These are phyloP conservation scores for Tillandsia leiboldiana DNA, from an alignment of 176 grass and related monocot species.

Conservation along the genomic window DNA sequence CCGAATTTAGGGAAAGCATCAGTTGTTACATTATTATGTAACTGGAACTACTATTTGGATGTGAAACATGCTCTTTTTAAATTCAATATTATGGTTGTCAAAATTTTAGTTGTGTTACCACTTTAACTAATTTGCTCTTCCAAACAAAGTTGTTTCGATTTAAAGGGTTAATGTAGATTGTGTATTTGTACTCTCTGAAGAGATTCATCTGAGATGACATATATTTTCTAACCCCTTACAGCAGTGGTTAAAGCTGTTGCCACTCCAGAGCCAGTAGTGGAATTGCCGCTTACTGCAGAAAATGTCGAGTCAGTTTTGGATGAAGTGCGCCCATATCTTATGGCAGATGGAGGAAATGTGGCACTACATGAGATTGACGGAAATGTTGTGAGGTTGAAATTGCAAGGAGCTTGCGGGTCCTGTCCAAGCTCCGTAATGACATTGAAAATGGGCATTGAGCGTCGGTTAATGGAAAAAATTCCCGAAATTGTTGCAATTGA, in stretches of 20 bases:
- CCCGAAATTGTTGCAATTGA: conserved; percentile 88
- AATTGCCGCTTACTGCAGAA: conserved; percentile 76
- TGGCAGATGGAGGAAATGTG: conserved; percentile 92
- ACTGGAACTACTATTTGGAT: no score
- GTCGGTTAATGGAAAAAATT: conserved; percentile 95
- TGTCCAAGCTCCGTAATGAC: conserved; percentile 90
- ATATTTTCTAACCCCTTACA: conserved; percentile 5
- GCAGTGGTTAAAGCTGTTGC: conserved; percentile 65
- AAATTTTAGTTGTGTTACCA: no score
- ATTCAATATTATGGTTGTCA: no score
- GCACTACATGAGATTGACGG: conserved; percentile 83
- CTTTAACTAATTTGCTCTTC: no score
- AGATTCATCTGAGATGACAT: not conserved
- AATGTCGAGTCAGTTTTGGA: conserved; percentile 85
- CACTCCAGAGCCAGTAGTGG: conserved; percentile 40
- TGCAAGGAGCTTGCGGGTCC: conserved; percentile 93
- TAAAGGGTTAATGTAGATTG: not conserved
- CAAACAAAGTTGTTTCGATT: no score
- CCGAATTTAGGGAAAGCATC: no score
- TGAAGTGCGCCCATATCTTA: conserved; percentile 95
- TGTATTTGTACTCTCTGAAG: not conserved
- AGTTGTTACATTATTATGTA: no score
- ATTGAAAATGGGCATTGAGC: conserved; percentile 89
- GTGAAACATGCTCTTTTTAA: no score
- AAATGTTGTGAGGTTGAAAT: conserved; percentile 66